Evolutionary conservation across 768 basidiomycete genomes (phyloP).

Genomic region (Cystobasidium ongulense): DNA sequence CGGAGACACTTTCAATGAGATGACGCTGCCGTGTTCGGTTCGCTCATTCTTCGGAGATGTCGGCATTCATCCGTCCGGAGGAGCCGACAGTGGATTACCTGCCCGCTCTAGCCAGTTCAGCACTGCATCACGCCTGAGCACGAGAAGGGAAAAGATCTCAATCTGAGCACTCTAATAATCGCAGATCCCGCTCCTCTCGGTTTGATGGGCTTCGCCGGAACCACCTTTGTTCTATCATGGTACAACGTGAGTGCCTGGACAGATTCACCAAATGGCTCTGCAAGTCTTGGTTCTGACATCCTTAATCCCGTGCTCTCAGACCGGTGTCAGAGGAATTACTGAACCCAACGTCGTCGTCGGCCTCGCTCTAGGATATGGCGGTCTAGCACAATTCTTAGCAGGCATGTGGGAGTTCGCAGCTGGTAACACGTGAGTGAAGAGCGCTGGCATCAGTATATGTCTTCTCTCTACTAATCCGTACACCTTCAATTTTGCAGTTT

Average conservation of each 20-base stretch:
- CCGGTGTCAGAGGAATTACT: conserved; percentile 10
- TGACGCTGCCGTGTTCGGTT: no score
- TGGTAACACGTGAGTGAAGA: conserved; percentile 43
- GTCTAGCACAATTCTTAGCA: conserved; percentile 37
- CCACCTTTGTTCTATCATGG: conserved; percentile 45
- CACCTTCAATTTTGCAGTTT: conserved; percentile 39
- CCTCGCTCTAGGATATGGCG: conserved; percentile 35
- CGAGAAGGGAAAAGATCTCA: no score
- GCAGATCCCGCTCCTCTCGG: conserved; percentile 45
- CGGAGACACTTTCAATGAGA: no score
- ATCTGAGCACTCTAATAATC: background rate
- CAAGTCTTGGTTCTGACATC: background rate
- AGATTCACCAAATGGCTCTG: background rate
- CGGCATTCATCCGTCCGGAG: background rate
- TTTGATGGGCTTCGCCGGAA: conserved; percentile 41
- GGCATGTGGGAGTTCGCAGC: conserved; percentile 46
- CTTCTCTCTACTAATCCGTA: background rate
- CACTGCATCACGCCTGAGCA: no score
- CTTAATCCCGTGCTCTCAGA: background rate
- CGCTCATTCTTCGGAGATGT: background rate
- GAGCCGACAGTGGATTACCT: background rate
- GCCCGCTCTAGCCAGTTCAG: no score
- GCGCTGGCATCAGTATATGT: no score
- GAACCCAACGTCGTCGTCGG: conserved; percentile 27
- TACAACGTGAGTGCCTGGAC: conserved; percentile 43